Conservation (phyloP, 169 alveolate genomes). For the Plasmodium relictum region DNA sequence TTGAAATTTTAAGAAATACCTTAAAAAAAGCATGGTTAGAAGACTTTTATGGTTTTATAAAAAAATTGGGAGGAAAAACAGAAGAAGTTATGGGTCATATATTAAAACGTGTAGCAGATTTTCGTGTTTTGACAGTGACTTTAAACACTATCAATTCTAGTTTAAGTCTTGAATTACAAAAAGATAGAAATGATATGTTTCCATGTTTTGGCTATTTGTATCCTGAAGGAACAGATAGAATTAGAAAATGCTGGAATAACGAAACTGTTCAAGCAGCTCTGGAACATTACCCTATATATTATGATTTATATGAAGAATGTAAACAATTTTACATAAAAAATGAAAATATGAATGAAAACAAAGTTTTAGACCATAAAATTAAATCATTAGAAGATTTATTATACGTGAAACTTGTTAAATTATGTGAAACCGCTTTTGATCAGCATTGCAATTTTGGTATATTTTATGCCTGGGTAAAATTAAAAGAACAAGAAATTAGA, state of each 20-base stretch:
- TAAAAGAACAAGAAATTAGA: constrained; percentile 98
- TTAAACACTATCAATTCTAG: constrained; percentile 84
- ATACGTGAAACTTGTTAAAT: constrained; percentile 94
- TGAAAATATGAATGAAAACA: constrained; percentile 45
- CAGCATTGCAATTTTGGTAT: constrained; percentile 97
- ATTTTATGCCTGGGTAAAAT: constrained; percentile 98
- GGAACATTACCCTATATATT: constrained; percentile 91
- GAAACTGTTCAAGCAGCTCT: constrained; percentile 92
- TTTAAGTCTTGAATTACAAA: constrained; percentile 75
- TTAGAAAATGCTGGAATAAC: constrained; percentile 93
- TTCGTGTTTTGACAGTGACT: constrained; percentile 88
- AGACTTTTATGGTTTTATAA: constrained; percentile 94
- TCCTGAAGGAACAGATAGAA: constrained; percentile 93
- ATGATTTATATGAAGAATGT: constrained; percentile 91
- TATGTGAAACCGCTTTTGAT: constrained; percentile 97
- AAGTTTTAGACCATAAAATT: constrained; percentile 74
- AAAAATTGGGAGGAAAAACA: constrained; percentile 91
- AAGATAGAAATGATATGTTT: constrained; percentile 91
- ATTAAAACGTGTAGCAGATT: constrained; percentile 91
- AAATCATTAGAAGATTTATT: constrained; percentile 95
- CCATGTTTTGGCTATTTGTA: constrained; percentile 93
- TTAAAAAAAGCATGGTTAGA: constrained; percentile 97
- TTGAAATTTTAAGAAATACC: constrained; percentile 93
- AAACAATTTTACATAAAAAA: constrained; percentile 83
- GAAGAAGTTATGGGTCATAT: constrained; percentile 94